Evolutionary conservation across 306 rosid genomes (phyloP), one percentile per base, ranked within the genome.

Genomic region (Pyrus communis): DNA sequence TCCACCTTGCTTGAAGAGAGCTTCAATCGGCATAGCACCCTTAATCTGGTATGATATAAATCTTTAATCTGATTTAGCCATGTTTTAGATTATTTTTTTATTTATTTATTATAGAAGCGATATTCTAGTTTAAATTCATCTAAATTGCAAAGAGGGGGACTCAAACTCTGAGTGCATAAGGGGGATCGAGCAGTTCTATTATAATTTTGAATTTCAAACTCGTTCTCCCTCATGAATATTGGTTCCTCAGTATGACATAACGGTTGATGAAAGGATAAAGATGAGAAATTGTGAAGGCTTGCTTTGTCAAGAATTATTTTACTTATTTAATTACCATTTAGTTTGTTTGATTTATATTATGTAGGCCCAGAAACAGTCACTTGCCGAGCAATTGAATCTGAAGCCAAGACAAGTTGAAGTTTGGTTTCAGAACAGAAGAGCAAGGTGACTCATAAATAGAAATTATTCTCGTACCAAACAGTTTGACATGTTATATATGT

Each of bases 361-460:
- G 88, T 83, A 93, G 98, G 76, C 77, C 13, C 93, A 88, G 85
- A 93, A 93, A 76, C 84, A 85, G 72, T 46, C 88, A 69, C 92
- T 93, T n/a, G 90, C 96, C 63, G 81, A 81, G 54, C 84, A 89
- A 76, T 87, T 90, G 81, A 89, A 91, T 74, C 79, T 93, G 82
- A 90, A 85, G 67, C 81, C 96, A 0, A 86, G 98, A 82, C 98
- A 93, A 74, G 91, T 93, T 21, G 98, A 93, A 86, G 98, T 93
- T 70, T 93, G 98, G 98, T 93, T 93, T 76, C 98, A 93, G 77
- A 93, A 93, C 85, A 76, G 93, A 77, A 89, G 98, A 87, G 98
- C 98, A 78, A 91, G 98, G 98, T 91, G 61, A 74, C 22, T 18
- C 14, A 5, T 49, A 5, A 49, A 49, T 15, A 49, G 9, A 49